These are phyloP conservation scores for Lathyrus aphaca DNA, from an alignment of 306 rosid genomes.

Conservation along the genomic window DNA sequence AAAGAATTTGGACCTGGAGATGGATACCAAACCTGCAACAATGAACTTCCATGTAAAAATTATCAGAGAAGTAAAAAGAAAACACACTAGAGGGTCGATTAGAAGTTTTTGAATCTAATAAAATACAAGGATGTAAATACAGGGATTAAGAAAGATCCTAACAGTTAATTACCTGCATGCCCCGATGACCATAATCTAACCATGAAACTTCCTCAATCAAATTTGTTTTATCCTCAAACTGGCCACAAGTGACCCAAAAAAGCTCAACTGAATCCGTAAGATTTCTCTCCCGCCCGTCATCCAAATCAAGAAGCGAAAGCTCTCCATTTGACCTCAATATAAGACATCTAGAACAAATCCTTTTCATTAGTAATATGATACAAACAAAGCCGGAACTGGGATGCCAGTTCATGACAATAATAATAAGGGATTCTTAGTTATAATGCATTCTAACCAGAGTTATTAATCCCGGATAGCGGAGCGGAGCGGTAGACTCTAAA, in stretches of 20 bases:
- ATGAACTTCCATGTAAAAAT: slow-evolving; percentile 61
- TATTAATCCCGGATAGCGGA: too few species aligned
- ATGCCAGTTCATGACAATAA: slow-evolving; percentile 17
- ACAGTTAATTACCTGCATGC: slow-evolving; percentile 89
- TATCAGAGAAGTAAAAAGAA: slow-evolving; percentile 55
- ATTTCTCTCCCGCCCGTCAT: slow-evolving; percentile 91
- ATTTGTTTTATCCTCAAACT: slow-evolving; percentile 88
- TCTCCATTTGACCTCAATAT: slow-evolving; percentile 92
- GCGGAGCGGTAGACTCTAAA: too few species aligned
- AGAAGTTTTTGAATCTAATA: slow-evolving; percentile 28
- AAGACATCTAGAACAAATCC: slow-evolving; percentile 71
- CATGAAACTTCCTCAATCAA: slow-evolving; percentile 98
- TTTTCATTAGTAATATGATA: slow-evolving; percentile 44
- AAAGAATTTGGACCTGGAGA: slow-evolving; percentile 83
- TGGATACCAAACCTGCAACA: slow-evolving; percentile 99
- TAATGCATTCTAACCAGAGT: slow-evolving; percentile 16
- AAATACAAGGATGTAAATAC: slow-evolving; percentile 27
- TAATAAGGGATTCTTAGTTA: slow-evolving; percentile 8
- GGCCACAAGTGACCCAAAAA: slow-evolving; percentile 99
- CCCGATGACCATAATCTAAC: slow-evolving; percentile 97
- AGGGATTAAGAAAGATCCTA: slow-evolving; percentile 38
- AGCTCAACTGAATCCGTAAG: slow-evolving; percentile 94
- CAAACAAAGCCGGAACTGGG: not conserved
- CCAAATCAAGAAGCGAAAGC: slow-evolving; percentile 97
- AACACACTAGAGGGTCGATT: slow-evolving; percentile 30